Base-by-base conservation (phyloP, 371 early-diverging fungal species). In the Apophysomyces ossiformis region DNA sequence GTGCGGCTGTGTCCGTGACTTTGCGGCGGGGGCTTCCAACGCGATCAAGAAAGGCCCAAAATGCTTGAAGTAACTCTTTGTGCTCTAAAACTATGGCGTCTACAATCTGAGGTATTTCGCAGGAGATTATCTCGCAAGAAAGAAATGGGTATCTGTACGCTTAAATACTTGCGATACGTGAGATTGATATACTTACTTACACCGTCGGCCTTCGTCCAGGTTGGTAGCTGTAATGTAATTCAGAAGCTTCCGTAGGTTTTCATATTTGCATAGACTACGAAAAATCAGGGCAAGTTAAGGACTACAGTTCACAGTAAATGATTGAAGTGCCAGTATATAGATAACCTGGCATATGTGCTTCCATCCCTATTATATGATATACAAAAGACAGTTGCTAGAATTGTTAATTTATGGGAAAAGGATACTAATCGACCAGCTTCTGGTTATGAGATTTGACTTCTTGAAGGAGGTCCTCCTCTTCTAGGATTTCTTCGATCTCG, bases 61-160 rank as follows among this genome's bases (percentile, higher is more conserved):
- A 90, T 59, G 78, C 77, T 66, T 82, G 82, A 18, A 95, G 81
- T 58, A 95, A 82, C 36, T 87, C 85, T 45, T 71, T 82, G 66
- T 92, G 89, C 11, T 85, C 85, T 37, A 84, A 69, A 54, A 77
- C 75, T 58, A 80, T 80, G 1, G 91, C 90, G 61, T 96, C 96
- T 69, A 88, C 87, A 62, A 96, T 86, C 6, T 89, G 85, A 81
- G 87, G 87, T 57, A 92, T 87, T 76, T 95, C 94, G 80, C 94
- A 93, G 39, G 92, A 89, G 58, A 96, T 80, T 39, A 96, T 86
- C 63, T 96, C 96, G 65, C 90, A 85, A 5, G 95, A 93, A 47
- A 93, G 75, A 69, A 89, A 91, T 3, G 96, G 93, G 69, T 93
- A 92, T 71, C 93, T 88, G 62, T 68, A 46, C 21, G 26, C 9